Evolutionary conservation across 306 rosid genomes (phyloP), one percentile per base, ranked within the genome.

Genomic region (Mimosa pudica): DNA sequence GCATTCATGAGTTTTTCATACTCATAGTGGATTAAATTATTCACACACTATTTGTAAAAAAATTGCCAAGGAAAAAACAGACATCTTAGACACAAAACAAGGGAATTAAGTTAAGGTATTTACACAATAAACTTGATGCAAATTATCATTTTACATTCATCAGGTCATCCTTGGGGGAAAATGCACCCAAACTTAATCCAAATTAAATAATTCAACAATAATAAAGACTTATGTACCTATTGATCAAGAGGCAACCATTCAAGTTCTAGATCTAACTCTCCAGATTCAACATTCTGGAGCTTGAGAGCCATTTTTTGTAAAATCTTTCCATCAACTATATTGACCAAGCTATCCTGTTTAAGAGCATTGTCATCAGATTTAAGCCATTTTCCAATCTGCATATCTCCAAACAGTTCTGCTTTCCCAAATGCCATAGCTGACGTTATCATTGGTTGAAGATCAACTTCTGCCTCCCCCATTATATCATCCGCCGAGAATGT

Each of bases 351-450:
- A 80, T 96, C 99, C 41, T 74, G 87, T 24, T 83, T 10, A 36
- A 96, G 97, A 18, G 97, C 92, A 30, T 96, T 96, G 86, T 93
- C 99, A 63, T 93, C 78, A 2, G 99, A 90, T 83, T 96, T 91
- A 81, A 96, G 85, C 99, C 99, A 96, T 84, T 96, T 96, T 16
- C 99, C 98, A 20, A 96, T 96, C 87, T 93, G 99, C 99, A 96
- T 96, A 84, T 96, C 71, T 1, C 87, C 89, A 64, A 93, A 96
- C 97, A 93, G 84, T 80, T 94, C 97, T 13, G 99, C 97, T 47
- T 96, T 91, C 84, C 99, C 97, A 69, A 91, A 96, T 10, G 98
- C 97, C 84, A 89, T 87, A 32, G 99, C 99, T 18, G 99, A 96
- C 41, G 99, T 84, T 89, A 96, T 89, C 87, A 96, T 61, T 17